These are phyloP conservation scores for Diddensiella santjacobensis DNA, from an alignment of 805 yeast species.

Conservation along the genomic window DNA sequence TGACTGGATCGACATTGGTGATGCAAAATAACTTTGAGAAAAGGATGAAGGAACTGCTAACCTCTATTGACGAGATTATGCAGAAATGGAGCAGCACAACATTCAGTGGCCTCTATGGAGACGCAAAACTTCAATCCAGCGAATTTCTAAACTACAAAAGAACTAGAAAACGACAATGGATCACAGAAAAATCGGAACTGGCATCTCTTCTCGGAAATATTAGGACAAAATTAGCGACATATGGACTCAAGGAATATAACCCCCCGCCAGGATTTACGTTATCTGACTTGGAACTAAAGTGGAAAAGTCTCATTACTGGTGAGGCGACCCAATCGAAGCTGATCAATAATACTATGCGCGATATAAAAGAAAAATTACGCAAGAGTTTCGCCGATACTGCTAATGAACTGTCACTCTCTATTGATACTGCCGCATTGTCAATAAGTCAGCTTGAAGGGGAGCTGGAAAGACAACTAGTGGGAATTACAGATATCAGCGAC, in stretches of 20 bases:
- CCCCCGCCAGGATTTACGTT: constrained; percentile 34
- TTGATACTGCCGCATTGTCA: constrained; percentile 28
- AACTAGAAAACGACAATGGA: constrained; percentile 36
- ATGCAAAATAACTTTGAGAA: constrained; percentile 35
- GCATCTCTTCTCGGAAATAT: constrained; percentile 36
- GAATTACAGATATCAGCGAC: constrained; percentile 35
- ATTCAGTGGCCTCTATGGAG: constrained; percentile 27
- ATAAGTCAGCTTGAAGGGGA: constrained; percentile 34
- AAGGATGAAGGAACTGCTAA: constrained; percentile 30
- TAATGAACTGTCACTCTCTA: constrained; percentile 28
- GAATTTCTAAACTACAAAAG: constrained; percentile 30
- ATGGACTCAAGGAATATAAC: constrained; percentile 33
- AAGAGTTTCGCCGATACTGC: constrained; percentile 35
- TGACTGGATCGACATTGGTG: constrained; percentile 29
- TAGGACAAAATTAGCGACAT: constrained; percentile 36
- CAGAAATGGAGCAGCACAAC: constrained; percentile 29
- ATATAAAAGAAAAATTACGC: constrained; percentile 34
- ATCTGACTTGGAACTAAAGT: constrained; percentile 30
- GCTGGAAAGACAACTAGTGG: constrained; percentile 38
- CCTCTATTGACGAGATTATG: constrained; percentile 23
- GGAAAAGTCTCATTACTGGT: constrained; percentile 32
- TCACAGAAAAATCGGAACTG: constrained; percentile 36
- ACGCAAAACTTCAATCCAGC: constrained; percentile 27
- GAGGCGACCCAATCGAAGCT: constrained; percentile 33
- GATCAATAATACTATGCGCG: constrained; percentile 33